These are phyloP conservation scores for Thelonectria rubi DNA, from an alignment of 2,329 filamentous ascomycete genomes.

Conservation along the genomic window DNA sequence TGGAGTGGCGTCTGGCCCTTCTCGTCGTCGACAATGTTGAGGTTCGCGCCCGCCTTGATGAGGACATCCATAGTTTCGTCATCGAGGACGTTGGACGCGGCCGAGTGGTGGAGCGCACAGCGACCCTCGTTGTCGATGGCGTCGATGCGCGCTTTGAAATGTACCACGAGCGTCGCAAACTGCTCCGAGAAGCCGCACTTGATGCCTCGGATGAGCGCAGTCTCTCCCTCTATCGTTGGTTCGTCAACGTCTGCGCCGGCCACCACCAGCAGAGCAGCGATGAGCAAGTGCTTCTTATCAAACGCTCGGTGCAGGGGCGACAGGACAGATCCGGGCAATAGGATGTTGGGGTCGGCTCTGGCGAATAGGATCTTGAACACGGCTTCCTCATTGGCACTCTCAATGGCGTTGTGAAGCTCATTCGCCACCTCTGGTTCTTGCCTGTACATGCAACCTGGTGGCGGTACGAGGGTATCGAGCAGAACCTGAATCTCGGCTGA, in stretches of 20 bases:
- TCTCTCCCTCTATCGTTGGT: conserved; percentile 40
- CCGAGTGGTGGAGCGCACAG: conserved; percentile 41
- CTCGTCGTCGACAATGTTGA: conserved; percentile 38
- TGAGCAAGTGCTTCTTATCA: conserved; percentile 39
- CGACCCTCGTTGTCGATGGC: conserved; percentile 39
- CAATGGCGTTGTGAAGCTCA: conserved; percentile 39
- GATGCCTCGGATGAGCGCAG: conserved; percentile 41
- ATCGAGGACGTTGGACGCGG: conserved; percentile 41
- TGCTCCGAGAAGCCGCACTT: conserved; percentile 43
- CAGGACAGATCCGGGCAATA: conserved; percentile 39
- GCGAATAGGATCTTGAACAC: conserved; percentile 40
- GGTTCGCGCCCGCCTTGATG: conserved; percentile 37
- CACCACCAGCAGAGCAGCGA: conserved; percentile 42
- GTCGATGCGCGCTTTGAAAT: conserved; percentile 37
- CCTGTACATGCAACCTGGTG: conserved; percentile 34
- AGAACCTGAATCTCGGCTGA: conserved; percentile 42
- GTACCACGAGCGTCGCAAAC: conserved; percentile 39
- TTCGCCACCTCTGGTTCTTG: conserved; percentile 35
- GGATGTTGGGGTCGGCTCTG: conserved; percentile 41
- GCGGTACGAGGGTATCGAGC: conserved; percentile 40
- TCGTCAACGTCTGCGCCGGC: conserved; percentile 42
- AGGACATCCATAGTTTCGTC: conserved; percentile 39
- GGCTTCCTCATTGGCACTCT: conserved; percentile 36
- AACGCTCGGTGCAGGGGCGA: conserved; percentile 42
- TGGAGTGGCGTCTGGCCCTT: conserved; percentile 40